A percentile compares a stretch with the other conserved stretches of the same genome.
Conservation (phyloP, 192 early-diverging fungal genomes). For the Coemansia sp. region DNA sequence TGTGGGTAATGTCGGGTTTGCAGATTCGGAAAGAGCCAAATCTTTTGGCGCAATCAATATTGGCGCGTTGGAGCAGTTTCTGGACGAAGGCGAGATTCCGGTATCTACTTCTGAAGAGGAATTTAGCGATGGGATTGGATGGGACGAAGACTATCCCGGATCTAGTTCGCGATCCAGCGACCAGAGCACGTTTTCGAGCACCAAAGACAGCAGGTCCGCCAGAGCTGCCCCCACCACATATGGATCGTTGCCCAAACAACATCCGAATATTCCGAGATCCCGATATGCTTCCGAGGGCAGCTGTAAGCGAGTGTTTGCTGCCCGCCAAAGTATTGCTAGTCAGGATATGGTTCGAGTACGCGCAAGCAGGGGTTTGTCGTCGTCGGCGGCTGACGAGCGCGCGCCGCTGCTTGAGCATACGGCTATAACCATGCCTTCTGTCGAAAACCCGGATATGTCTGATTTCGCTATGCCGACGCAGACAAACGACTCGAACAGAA, state of each 20-base stretch:
- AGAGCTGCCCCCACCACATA: neutral
- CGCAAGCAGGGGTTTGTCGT: neutral
- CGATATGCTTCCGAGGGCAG: constrained; percentile 1
- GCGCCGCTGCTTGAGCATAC: constrained; percentile 30
- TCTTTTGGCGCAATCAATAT: constrained; percentile 46
- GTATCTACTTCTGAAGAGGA: constrained; percentile 41
- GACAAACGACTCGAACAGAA: constrained; percentile 8
- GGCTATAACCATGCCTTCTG: constrained; percentile 10
- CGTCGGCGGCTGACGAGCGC: constrained; percentile 23
- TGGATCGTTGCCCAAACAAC: neutral
- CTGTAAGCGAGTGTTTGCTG: neutral
- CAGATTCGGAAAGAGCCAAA: neutral
- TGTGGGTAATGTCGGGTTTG: neutral
- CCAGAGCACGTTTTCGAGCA: constrained; percentile 31
- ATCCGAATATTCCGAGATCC: neutral
- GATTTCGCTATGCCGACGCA: constrained; percentile 41
- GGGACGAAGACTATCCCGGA: constrained; percentile 31
- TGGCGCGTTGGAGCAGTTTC: constrained; percentile 43
- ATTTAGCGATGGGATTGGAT: constrained; percentile 20
- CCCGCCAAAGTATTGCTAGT: neutral
- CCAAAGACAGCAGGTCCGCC: neutral
- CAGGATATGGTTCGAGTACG: constrained; percentile 20
- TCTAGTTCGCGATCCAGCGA: constrained; percentile 11
- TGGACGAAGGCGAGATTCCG: constrained; percentile 47
- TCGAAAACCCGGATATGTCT: neutral